Percentiles rank a stretch among this genome's conserved stretches.
Conservation (phyloP, 345 rosid genomes). For the Gynandropsis gynandra region DNA sequence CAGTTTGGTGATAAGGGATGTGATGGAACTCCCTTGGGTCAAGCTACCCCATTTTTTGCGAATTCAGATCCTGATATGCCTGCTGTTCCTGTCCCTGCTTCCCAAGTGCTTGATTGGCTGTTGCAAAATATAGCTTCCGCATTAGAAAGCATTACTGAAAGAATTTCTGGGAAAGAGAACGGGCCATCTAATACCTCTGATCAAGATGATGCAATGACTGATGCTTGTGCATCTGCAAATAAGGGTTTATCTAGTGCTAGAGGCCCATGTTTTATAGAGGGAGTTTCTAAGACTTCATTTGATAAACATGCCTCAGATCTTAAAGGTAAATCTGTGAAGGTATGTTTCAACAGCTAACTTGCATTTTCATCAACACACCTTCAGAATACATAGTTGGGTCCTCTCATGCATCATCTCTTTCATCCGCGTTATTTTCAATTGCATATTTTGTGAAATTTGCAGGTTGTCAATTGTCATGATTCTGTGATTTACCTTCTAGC, state of each 20-base stretch:
- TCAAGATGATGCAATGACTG: slow-evolving; percentile 90
- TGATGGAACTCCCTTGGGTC: slow-evolving; percentile 71
- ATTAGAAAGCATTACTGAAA: slow-evolving; percentile 71
- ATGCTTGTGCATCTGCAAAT: slow-evolving; percentile 62
- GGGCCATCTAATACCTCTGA: slow-evolving; percentile 63
- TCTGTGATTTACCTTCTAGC: slow-evolving; percentile 88
- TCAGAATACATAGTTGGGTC: background rate
- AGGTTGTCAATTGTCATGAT: slow-evolving; percentile 97
- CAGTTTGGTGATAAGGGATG: slow-evolving; percentile 89
- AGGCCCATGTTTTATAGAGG: slow-evolving; percentile 79
- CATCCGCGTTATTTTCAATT: slow-evolving; percentile 11
- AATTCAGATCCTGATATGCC: slow-evolving; percentile 99
- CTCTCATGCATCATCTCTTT: slow-evolving; percentile 2
- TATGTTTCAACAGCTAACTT: slow-evolving; percentile 25
- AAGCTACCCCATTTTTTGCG: slow-evolving; percentile 93
- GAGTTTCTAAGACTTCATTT: slow-evolving; percentile 81
- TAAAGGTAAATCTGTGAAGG: slow-evolving; percentile 91
- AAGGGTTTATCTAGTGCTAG: slow-evolving; percentile 58
- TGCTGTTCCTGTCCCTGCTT: slow-evolving; percentile 82
- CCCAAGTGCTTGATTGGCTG: slow-evolving; percentile 92
- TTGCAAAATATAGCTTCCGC: slow-evolving; percentile 68
- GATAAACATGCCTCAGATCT: slow-evolving; percentile 86
- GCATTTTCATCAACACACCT: background rate
- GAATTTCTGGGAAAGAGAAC: slow-evolving; percentile 81
- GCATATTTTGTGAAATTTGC: slow-evolving; percentile 23